Base-by-base conservation (phyloP, 441 rosid species). In the Adansonia madagascariensis region DNA sequence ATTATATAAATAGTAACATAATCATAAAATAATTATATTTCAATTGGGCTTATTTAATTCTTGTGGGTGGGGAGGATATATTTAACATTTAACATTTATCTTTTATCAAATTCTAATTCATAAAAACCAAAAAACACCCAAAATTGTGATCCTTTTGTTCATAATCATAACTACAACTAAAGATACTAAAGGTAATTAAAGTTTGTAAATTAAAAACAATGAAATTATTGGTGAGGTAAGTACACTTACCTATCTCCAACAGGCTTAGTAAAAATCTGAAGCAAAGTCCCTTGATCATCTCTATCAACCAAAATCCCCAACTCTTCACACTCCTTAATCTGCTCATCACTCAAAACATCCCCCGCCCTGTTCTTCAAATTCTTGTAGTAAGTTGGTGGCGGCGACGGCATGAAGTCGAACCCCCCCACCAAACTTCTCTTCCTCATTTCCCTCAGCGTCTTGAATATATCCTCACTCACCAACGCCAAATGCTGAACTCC, bases 281-380 rank as follows among this genome's bases (percentile, higher is more conserved):
- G 97, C 86, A 95, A 81, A 10, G 98, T 93, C 9, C 99, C 99
- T 74, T 93, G 97, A 86, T 95, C 99, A 82, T 95, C 99, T 82
- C 94, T 83, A 43, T 95, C 99, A 2, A 95, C 99, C 88, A 93
- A 85, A 77, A 93, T 89, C 82, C 97, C 98, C 81, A 95, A 72
- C 72, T 92, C 95, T 80, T 95, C 94, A 72, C 98, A 95, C 79
- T 93, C 89, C 78, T 90, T 86, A 41, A 93, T 92, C 93, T 92
- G 91, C 57, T 95, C 94, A 0, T 92, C 95, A 3, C 81, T 88
- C 79, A 95, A 82, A 53, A 93, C 91, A 75, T 92, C 99, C 0
- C 93, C 97, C 78, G 82, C 94, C 9, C 97, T 84, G 24, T 81
- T 84, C 88, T 91, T 93, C 80, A 95, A 92, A 56, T 95, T 95